These are phyloP conservation scores for Leptographium flavum DNA, from an alignment of 2,329 filamentous ascomycete genomes.

Conservation along the genomic window DNA sequence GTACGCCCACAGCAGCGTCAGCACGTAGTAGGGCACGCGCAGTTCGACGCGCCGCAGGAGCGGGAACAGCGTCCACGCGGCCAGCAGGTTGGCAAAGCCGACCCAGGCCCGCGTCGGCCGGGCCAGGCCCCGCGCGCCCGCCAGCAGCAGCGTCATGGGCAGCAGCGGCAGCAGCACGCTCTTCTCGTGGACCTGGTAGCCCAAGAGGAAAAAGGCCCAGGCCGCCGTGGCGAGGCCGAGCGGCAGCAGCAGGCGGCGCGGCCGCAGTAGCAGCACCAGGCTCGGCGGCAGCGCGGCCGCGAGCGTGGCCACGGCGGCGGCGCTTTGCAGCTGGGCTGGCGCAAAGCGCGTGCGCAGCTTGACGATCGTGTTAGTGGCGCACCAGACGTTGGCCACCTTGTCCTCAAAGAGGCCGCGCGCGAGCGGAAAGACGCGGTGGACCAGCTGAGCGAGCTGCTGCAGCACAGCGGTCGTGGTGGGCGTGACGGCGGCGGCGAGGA, in stretches of 20 bases:
- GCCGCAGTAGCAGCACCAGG: conserved; percentile 62
- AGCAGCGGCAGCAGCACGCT: conserved; percentile 83
- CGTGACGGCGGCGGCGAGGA: conserved; percentile 22
- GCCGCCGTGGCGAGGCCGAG: conserved; percentile 70
- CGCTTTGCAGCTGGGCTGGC: conserved; percentile 55
- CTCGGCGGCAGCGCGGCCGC: conserved; percentile 67
- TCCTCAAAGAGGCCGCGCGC: conserved; percentile 93
- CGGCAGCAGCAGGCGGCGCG: conserved; percentile 62
- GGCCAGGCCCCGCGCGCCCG: conserved; percentile 61
- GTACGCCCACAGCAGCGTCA: conserved; percentile 83
- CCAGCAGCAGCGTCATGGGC: conserved; percentile 81
- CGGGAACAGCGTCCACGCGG: conserved; percentile 87
- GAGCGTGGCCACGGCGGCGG: conserved; percentile 62
- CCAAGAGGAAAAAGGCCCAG: conserved; percentile 97
- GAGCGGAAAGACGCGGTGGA: conserved; percentile 93
- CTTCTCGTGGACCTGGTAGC: conserved; percentile 97
- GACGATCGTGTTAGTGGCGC: conserved; percentile 73
- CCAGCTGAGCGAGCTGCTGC: conserved; percentile 66
- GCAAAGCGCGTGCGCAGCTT: conserved; percentile 65
- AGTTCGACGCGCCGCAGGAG: conserved; percentile 76
- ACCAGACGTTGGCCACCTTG: conserved; percentile 98
- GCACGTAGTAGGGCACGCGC: conserved; percentile 67
- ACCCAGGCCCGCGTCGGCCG: conserved; percentile 76
- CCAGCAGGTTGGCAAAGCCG: conserved; percentile 86
- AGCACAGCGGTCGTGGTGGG: conserved; percentile 61